Evolutionary conservation across 2,329 filamentous ascomycete species (phyloP).

Genomic region (Aureobasidium musti): DNA sequence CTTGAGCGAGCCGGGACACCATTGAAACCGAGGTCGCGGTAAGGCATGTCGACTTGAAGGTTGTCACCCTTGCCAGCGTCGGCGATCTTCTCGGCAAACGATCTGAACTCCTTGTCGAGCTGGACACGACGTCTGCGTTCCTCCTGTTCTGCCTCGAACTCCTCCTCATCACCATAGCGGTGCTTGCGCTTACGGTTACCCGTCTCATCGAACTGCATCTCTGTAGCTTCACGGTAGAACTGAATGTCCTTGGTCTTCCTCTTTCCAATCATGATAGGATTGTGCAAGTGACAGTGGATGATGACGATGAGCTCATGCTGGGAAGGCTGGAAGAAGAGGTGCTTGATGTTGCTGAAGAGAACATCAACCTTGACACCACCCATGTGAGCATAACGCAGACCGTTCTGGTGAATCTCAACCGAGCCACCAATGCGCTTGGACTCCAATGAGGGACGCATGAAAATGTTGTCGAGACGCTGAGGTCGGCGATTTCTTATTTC

Average conservation of each 20-base stretch:
- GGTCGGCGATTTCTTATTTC: slow-evolving; percentile 93
- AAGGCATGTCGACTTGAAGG: slow-evolving; percentile 92
- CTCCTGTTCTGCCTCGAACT: slow-evolving; percentile 98
- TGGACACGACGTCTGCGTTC: slow-evolving; percentile 88
- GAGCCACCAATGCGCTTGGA: slow-evolving; percentile 95
- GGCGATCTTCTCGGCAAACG: slow-evolving; percentile 95
- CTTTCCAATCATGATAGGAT: slow-evolving; percentile 96
- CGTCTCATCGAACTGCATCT: slow-evolving; percentile 98
- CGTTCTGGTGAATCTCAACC: slow-evolving; percentile 97
- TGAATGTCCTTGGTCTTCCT: slow-evolving; percentile 99
- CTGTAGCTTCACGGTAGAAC: slow-evolving; percentile 95
- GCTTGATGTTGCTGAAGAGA: slow-evolving; percentile 96
- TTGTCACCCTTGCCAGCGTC: slow-evolving; percentile 90
- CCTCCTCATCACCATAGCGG: slow-evolving; percentile 95
- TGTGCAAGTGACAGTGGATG: slow-evolving; percentile 96
- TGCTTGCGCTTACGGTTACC: slow-evolving; percentile 98
- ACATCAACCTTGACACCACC: slow-evolving; percentile 85
- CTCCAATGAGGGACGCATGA: slow-evolving; percentile 91
- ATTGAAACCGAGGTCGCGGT: slow-evolving; percentile 93
- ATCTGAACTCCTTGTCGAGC: slow-evolving; percentile 93
- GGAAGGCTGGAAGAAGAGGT: slow-evolving; percentile 98
- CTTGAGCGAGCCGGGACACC: slow-evolving; percentile 95
- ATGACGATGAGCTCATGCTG: slow-evolving; percentile 96
- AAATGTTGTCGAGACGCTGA: slow-evolving; percentile 87
- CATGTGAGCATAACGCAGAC: slow-evolving; percentile 87